A percentile compares a stretch with the other conserved stretches of the same genome.
Evolutionary conservation across 179 eudicot genomes (phyloP).

Genomic region (Patellifolia procumbens): DNA sequence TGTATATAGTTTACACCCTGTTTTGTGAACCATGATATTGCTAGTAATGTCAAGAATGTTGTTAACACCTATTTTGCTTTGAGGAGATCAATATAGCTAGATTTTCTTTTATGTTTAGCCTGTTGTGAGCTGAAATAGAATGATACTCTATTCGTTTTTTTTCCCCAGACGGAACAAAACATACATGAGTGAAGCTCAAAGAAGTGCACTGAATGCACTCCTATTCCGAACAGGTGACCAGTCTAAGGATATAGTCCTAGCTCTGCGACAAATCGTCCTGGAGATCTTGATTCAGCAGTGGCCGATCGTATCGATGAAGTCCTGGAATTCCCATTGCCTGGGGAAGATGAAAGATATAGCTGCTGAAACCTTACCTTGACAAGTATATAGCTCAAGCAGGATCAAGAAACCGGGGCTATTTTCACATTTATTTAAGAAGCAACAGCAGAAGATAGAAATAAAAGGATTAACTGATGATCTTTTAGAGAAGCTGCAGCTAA

Average conservation of each 20-base stretch:
- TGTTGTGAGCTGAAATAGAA: neutral
- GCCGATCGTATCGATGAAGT: slow-evolving; percentile 94
- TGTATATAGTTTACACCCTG: too few species aligned
- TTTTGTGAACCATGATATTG: too few species aligned
- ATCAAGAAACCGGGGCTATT: slow-evolving; percentile 63
- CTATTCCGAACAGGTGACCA: slow-evolving; percentile 94
- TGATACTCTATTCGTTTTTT: neutral
- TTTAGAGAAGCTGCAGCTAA: slow-evolving; percentile 80
- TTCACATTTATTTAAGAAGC: slow-evolving; percentile 54
- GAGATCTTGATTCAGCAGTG: slow-evolving; percentile 94
- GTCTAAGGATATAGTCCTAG: slow-evolving; percentile 91
- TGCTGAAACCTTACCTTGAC: slow-evolving; percentile 78
- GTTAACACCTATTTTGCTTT: too few species aligned
- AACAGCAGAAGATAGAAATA: slow-evolving; percentile 79
- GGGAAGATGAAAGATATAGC: slow-evolving; percentile 75
- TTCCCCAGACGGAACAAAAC: slow-evolving; percentile 80
- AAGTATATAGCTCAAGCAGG: slow-evolving; percentile 91
- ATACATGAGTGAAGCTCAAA: slow-evolving; percentile 97
- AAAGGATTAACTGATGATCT: slow-evolving; percentile 75
- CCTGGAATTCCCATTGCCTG: slow-evolving; percentile 83
- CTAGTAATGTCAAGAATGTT: too few species aligned
- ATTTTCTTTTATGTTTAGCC: neutral
- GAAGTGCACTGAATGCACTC: slow-evolving; percentile 95
- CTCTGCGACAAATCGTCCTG: slow-evolving; percentile 92
- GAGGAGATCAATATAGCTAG: too few species aligned